Evolutionary conservation across 2,329 filamentous ascomycete genomes (phyloP).

Genomic region (Bimuria novae-zelandiae): DNA sequence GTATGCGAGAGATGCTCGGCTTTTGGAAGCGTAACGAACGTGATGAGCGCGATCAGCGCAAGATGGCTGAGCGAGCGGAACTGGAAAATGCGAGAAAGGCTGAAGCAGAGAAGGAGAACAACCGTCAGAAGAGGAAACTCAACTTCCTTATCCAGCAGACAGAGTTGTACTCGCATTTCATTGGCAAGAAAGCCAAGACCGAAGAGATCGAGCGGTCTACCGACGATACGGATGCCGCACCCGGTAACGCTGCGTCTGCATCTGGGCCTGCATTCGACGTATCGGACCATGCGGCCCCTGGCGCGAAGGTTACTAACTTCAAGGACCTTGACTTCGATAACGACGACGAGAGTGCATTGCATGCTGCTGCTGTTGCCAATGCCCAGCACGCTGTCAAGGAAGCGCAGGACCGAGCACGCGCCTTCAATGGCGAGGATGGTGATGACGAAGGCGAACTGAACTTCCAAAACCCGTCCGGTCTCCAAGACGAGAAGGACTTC

Average conservation of each 20-base stretch:
- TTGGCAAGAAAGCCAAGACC: constrained; percentile 98
- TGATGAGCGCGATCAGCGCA: constrained; percentile 91
- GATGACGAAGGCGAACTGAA: constrained; percentile 93
- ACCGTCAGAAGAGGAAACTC: constrained; percentile 96
- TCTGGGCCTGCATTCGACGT: constrained; percentile 54
- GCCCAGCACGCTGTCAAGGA: constrained; percentile 95
- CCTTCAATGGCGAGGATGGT: constrained; percentile 74
- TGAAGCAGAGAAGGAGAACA: constrained; percentile 95
- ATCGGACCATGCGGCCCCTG: constrained; percentile 54
- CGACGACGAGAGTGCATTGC: constrained; percentile 82
- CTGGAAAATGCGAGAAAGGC: constrained; percentile 95
- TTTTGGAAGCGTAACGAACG: constrained; percentile 99
- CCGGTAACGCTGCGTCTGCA: constrained; percentile 42
- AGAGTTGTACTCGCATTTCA: constrained; percentile 98
- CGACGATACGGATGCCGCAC: constrained; percentile 67
- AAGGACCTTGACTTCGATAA: constrained; percentile 95
- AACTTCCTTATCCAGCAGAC: constrained; percentile 99
- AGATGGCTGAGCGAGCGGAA: constrained; percentile 93
- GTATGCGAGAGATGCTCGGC: constrained; percentile 99
- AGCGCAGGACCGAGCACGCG: constrained; percentile 87
- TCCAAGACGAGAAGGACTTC: constrained; percentile 78
- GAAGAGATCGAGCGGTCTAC: constrained; percentile 91
- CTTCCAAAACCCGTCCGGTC: constrained; percentile 96
- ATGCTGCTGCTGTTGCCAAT: constrained; percentile 87
- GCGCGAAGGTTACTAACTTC: constrained; percentile 84